phyloP scores from a whole-genome alignment of 805 yeast species.

The Huiozyma naganishii region DNA sequence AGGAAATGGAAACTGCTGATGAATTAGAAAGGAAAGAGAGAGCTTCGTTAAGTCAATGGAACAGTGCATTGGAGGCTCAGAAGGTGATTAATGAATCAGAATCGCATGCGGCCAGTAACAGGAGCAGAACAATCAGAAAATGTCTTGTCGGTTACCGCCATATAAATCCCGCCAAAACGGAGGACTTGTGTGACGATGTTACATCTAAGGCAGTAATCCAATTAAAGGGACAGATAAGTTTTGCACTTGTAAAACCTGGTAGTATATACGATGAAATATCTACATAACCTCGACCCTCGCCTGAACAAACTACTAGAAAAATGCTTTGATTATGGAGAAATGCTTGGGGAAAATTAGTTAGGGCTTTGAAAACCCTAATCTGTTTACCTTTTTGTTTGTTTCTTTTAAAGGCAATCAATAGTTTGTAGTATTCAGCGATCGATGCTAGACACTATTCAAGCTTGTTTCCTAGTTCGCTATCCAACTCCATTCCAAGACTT shows the following conservation, averaged over 20 bases:
- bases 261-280: neutral
- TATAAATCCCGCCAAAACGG: slow-evolving; percentile 35
- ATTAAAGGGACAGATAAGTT: slow-evolving; percentile 11
- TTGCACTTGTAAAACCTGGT: slow-evolving; percentile 21
- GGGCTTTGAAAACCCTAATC: no score
- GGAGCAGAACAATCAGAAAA: slow-evolving; percentile 37
- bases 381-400: no score
- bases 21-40: slow-evolving; percentile 1
- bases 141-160: slow-evolving; percentile 58
- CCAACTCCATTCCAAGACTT: no score
- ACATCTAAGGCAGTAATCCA: slow-evolving; percentile 12
- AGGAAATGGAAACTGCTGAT: slow-evolving; percentile 8
- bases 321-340: no score
- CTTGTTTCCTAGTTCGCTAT: no score
- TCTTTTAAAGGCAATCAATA: no score
- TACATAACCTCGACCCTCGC: no score
- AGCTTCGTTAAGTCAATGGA: slow-evolving; percentile 31
- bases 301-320: no score
- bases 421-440: no score
- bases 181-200: slow-evolving; percentile 11
- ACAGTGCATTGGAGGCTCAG: slow-evolving; percentile 42
- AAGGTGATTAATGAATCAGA: slow-evolving; percentile 16
- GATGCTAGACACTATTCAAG: no score
- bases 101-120: slow-evolving; percentile 17
- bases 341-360: no score